These are phyloP conservation scores for Anastatica hierochuntica DNA, from an alignment of 345 rosid genomes.

Conservation along the genomic window DNA sequence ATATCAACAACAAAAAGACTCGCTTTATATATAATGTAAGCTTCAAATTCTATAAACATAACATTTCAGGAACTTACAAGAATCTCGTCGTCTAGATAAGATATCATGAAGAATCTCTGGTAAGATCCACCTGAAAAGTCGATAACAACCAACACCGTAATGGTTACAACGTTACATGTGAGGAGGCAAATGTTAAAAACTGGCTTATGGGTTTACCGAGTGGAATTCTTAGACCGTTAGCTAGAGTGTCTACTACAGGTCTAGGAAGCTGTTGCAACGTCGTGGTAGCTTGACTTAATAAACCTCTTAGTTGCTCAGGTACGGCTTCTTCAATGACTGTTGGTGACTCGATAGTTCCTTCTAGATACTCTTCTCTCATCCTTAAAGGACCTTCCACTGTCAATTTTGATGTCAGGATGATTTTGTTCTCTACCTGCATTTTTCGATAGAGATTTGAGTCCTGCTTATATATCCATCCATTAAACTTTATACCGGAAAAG, in stretches of 20 bases:
- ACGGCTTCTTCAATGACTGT: conserved; percentile 68
- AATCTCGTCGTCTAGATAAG: conserved; percentile 93
- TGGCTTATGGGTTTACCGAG: conserved; percentile 71
- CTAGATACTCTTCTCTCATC: conserved; percentile 77
- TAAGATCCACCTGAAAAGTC: conserved; percentile 58
- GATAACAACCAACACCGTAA: too few species aligned
- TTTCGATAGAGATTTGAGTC: too few species aligned
- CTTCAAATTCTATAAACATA: too few species aligned
- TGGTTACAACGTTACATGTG: too few species aligned
- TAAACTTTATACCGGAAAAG: too few species aligned
- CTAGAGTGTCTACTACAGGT: conserved; percentile 51
- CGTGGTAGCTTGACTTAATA: conserved; percentile 56
- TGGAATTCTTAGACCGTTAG: conserved; percentile 69
- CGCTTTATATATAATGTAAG: too few species aligned
- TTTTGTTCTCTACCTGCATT: conserved; percentile 73
- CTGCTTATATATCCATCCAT: too few species aligned
- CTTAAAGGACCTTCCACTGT: conserved; percentile 90
- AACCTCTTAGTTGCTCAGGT: conserved; percentile 77
- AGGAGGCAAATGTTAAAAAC: too few species aligned
- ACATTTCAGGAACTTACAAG: too few species aligned
- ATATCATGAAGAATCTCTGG: conserved; percentile 86
- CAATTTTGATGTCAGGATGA: conserved; percentile 48
- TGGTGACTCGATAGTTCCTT: conserved; percentile 72
- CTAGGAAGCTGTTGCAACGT: conserved; percentile 76
- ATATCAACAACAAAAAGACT: too few species aligned